Percentiles rank a stretch among this genome's conserved stretches.
These are phyloP conservation scores for Dothistroma pini DNA, from an alignment of 2,329 filamentous ascomycete species.

Conservation along the genomic window DNA sequence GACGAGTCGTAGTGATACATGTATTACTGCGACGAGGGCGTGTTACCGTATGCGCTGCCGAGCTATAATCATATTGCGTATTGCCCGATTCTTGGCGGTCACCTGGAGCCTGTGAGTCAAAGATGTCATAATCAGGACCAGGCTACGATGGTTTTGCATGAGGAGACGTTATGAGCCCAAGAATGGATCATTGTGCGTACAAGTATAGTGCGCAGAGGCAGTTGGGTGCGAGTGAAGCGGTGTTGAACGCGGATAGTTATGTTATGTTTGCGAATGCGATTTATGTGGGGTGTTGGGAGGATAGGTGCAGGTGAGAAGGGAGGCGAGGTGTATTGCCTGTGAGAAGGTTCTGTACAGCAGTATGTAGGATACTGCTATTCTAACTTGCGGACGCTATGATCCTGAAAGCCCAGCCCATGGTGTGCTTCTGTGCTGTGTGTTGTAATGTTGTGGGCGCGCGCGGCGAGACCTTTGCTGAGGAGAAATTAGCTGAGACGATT, in stretches of 20 bases:
- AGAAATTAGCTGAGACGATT: background rate
- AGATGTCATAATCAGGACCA: slow-evolving; percentile 63
- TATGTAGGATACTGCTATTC: background rate
- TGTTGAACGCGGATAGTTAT: slow-evolving; percentile 64
- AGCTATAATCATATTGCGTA: slow-evolving; percentile 54
- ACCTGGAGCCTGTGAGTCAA: slow-evolving; percentile 47
- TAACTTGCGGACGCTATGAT: background rate
- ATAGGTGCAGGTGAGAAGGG: background rate
- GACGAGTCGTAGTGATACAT: slow-evolving; percentile 59
- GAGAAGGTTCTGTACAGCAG: background rate
- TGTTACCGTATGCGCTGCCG: slow-evolving; percentile 59
- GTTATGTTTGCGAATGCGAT: slow-evolving; percentile 46
- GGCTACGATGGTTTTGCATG: slow-evolving; percentile 62
- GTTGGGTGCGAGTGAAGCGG: slow-evolving; percentile 49
- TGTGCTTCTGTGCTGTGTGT: background rate
- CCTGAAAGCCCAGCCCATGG: background rate
- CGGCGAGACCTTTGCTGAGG: background rate
- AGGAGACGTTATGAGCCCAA: slow-evolving; percentile 56
- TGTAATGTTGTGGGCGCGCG: background rate
- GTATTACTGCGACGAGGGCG: slow-evolving; percentile 50
- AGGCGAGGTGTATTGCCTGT: background rate
- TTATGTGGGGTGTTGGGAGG: background rate
- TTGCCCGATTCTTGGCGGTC: slow-evolving; percentile 58
- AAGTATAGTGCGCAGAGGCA: slow-evolving; percentile 51
- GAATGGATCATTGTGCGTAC: slow-evolving; percentile 58